A percentile compares a stretch with the other conserved stretches of the same genome.
These are phyloP conservation scores for Paecilomyces sp. DNA, from an alignment of 2,329 filamentous ascomycete genomes.

Conservation along the genomic window DNA sequence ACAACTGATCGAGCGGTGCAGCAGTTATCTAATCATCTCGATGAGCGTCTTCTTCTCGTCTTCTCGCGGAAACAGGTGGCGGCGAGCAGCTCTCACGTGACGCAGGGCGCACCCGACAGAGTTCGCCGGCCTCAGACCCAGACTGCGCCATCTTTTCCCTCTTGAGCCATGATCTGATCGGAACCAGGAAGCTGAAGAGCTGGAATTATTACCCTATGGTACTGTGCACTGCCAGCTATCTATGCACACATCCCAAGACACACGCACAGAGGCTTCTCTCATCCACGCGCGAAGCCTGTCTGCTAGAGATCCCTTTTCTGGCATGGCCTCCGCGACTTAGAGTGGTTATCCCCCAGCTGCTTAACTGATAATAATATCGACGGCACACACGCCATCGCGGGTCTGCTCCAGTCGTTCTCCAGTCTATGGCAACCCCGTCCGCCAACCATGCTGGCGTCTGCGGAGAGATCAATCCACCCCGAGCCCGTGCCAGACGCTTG, in stretches of 20 bases:
- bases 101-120: neutral
- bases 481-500: neutral
- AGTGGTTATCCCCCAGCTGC: slow-evolving; percentile 4
- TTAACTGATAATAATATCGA: neutral
- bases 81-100: neutral
- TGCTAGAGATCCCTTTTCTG: slow-evolving; percentile 31
- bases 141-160: neutral
- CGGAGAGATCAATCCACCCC: neutral
- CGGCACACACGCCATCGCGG: neutral
- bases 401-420: neutral
- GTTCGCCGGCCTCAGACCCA: neutral
- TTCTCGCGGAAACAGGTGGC: neutral
- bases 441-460: neutral
- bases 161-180: neutral
- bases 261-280: neutral
- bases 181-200: neutral
- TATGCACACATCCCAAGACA: neutral
- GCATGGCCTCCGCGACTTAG: slow-evolving; percentile 13
- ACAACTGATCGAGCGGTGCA: too few relatives aligned
- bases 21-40: too few relatives aligned
- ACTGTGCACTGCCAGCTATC: neutral
- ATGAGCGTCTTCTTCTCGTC: too few relatives aligned
- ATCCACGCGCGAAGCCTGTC: slow-evolving; percentile 7
- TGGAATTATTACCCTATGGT: too few relatives aligned
- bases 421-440: neutral